Percentiles rank a stretch among this genome's conserved stretches.
phyloP scores from a whole-genome alignment of 805 yeast genomes.

The Millerozyma miso region DNA sequence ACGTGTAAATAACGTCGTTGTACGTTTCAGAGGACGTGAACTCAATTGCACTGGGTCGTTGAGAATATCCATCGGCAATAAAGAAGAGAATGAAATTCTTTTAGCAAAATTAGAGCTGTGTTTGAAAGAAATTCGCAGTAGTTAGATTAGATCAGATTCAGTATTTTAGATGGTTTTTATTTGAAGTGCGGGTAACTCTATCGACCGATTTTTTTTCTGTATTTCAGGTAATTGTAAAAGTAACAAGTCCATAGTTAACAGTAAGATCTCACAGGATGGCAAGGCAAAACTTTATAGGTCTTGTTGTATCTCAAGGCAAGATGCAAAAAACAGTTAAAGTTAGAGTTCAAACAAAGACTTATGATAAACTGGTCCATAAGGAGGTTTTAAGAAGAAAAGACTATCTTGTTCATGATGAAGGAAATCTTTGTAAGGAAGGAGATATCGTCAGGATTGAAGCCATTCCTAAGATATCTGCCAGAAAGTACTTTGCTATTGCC shows the following conservation, averaged over 20 bases:
- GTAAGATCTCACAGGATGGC: constrained; percentile 51
- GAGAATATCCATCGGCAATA: constrained; percentile 84
- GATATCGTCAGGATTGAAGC: constrained; percentile 92
- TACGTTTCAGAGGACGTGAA: constrained; percentile 88
- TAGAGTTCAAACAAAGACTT: constrained; percentile 72
- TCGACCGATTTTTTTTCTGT: not conserved
- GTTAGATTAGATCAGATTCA: not conserved
- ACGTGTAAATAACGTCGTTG: constrained; percentile 67
- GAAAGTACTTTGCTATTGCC: constrained; percentile 85
- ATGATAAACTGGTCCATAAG: constrained; percentile 68
- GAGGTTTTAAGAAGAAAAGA: constrained; percentile 76
- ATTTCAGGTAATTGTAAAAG: not conserved
- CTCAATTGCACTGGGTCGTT: constrained; percentile 84
- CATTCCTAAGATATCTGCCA: constrained; percentile 77
- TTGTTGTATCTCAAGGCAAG: constrained; percentile 92
- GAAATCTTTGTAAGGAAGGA: constrained; percentile 87
- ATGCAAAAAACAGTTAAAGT: constrained; percentile 96
- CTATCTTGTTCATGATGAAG: constrained; percentile 91
- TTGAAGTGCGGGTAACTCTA: not conserved
- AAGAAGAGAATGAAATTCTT: constrained; percentile 61
- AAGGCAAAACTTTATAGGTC: constrained; percentile 85
- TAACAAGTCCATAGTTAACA: not conserved
- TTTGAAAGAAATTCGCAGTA: constrained; percentile 13
- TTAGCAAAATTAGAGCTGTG: constrained; percentile 43
- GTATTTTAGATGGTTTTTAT: too few species aligned